Base-by-base conservation (phyloP, 73 alveolate species). In the Symbiodinium pilosum region DNA sequence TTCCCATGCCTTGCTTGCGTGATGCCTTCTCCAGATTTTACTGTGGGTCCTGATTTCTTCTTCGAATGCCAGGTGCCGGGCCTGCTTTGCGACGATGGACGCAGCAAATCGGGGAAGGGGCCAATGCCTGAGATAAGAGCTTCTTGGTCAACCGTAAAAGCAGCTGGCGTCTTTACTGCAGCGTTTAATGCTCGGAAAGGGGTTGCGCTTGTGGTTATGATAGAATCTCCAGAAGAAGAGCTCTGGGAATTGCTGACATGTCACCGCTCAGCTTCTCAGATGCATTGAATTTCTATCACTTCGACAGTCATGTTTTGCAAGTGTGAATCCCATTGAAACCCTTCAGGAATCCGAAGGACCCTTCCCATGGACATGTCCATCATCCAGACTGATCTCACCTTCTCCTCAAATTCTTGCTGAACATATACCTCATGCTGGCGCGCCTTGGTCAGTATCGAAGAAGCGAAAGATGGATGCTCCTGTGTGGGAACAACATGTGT, bases 201-300 rank as follows among this genome's bases (percentile, higher is more conserved):
- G n/a, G n/a, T n/a, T n/a, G n/a, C n/a, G n/a, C n/a, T 54, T 54
- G 2, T 54, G 16, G 26, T 21, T 21, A 54, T 54, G 71, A 30
- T 21, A 4, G 71, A 54, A 54, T 21, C 71, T 5, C 71, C 71
- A 21, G 71, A 54, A 54, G 71, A 54, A 12, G 71, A 54, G 71
- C 71, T 54, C 26, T 54, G 71, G 71, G 71, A 54, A 14, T 36
- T 77, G 87, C 52, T 77, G 51, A 77, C 87, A n/a, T 77, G 54
- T 12, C 87, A 77, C 26, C 87, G 87, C 8, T 34, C 43, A 16
- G 87, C 44, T 4, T 32, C 51, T n/a, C 87, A 42, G 32, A 47
- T 34, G 36, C 34, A n/a, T n/a, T 30, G 41, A 20, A 69, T 69
- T 28, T 18, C 28, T 36, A 32, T 2, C 21, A 69, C 16, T 20